Base-by-base conservation (phyloP, 2,329 filamentous ascomycete species). In the Trichoderma pleuroti region DNA sequence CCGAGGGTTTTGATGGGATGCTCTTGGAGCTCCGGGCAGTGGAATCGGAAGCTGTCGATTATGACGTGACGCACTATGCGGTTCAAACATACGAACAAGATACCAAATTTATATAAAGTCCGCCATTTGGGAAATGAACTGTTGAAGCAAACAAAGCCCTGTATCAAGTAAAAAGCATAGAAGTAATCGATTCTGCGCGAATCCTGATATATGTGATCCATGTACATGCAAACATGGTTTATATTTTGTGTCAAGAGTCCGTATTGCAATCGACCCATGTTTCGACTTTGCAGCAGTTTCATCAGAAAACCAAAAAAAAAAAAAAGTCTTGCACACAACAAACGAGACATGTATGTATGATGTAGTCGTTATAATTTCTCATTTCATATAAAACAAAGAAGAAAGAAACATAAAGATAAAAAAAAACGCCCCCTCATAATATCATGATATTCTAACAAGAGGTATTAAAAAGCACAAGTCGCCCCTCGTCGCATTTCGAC, bases 361-460 rank as follows among this genome's bases (percentile, higher is more conserved):
- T 49, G 6, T 21, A 24, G 46, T 52, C 46, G 46, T 52, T 21
- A 52, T 24, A 12, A 14, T 52, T 49, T 52, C 46, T 52, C 11
- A 52, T 52, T 24, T 52, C 46, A 52, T 52, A 24, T 52, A 52
- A 52, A 52, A 52, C 46, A 52, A 49, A 49, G n/a, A 49, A n/a
- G 18, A n/a, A 0, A 21, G 24, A 7, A 21, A 52, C 14, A 39
- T 18, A n/a, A n/a, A n/a, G n/a, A n/a, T 8, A 42, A 18, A 1
- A 39, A 42, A 42, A 24, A 52, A 52, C 46, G 46, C 46, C 46
- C 46, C 46, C 21, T 52, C 46, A 52, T 52, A 52, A 52, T 34
- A 36, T 52, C 46, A 52, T 52, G 46, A 52, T 24, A 24, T 52
- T 24, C 46, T 52, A 52, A 24, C 21, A 52, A 52, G 42, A 49